Percentiles rank a stretch among this genome's conserved stretches.
Conservation (phyloP, 2,329 filamentous ascomycete species). For the Ascosphaera aggregata region DNA sequence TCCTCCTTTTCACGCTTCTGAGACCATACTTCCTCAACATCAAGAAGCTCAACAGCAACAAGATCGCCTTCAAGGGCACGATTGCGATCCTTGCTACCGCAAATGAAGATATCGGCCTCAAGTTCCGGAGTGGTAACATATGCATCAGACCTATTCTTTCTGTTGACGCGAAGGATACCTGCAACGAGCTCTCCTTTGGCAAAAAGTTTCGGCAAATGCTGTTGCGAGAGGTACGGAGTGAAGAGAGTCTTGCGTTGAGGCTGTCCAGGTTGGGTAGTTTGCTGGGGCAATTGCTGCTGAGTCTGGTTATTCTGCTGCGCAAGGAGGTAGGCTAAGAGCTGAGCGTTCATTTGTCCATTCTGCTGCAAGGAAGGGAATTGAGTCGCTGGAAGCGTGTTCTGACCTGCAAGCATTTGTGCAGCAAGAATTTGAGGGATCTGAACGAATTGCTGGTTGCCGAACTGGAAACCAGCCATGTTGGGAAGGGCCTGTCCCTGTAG, state of each 20-base stretch:
- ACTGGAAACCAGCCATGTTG: background rate
- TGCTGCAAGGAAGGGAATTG: conserved; percentile 69
- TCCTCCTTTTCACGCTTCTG: conserved; percentile 99
- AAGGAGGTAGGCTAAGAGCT: conserved; percentile 28
- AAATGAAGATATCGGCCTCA: conserved; percentile 98
- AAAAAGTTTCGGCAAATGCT: conserved; percentile 72
- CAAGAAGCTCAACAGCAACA: conserved; percentile 84
- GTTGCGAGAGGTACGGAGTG: conserved; percentile 90
- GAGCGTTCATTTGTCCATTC: conserved; percentile 59
- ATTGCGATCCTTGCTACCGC: conserved; percentile 96
- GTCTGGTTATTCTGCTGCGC: conserved; percentile 26
- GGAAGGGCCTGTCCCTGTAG: background rate
- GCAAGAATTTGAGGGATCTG: background rate
- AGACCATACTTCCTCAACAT: conserved; percentile 95
- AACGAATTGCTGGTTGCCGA: background rate
- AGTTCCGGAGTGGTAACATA: conserved; percentile 90
- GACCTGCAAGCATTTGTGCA: background rate
- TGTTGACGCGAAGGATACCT: conserved; percentile 93
- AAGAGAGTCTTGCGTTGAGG: conserved; percentile 97
- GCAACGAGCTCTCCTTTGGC: conserved; percentile 86
- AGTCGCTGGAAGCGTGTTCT: conserved; percentile 37
- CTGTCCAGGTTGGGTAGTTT: conserved; percentile 49
- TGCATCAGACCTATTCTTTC: conserved; percentile 97
- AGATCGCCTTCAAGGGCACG: conserved; percentile 88
- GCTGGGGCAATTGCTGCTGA: conserved; percentile 47